A percentile compares a stretch with the other conserved stretches of the same genome.
Evolutionary conservation across 176 grass and related monocot species (phyloP).

Genomic region (Oryza brachyantha): DNA sequence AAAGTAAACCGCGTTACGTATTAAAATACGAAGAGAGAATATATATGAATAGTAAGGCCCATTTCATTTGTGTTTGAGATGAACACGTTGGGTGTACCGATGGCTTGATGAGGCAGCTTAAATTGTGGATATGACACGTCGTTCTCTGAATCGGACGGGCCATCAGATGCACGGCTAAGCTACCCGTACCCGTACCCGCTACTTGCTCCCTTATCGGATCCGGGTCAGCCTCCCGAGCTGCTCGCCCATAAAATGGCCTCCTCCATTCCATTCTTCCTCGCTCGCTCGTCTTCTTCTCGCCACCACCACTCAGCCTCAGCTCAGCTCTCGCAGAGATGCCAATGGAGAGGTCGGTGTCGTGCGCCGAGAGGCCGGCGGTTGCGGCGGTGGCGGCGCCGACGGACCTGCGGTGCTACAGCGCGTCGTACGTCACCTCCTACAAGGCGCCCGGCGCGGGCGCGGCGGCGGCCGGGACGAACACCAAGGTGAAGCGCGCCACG

Average conservation of each 20-base stretch:
- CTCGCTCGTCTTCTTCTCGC: too few relatives aligned
- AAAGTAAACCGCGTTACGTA: too few relatives aligned
- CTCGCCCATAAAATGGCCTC: background rate
- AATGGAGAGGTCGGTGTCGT: slow-evolving; percentile 59
- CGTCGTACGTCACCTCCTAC: slow-evolving; percentile 43
- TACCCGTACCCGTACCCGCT: background rate
- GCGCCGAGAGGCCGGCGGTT: slow-evolving; percentile 20
- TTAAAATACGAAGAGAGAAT: too few relatives aligned
- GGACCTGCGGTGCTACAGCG: slow-evolving; percentile 58
- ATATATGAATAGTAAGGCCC: too few relatives aligned
- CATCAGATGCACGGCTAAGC: background rate
- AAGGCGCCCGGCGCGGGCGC: background rate
- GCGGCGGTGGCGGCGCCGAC: background rate
- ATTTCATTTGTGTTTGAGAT: background rate
- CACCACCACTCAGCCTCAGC: background rate
- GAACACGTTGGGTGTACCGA: background rate
- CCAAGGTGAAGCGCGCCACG: slow-evolving; percentile 29
- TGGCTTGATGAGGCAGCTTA: background rate
- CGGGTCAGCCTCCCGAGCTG: background rate
- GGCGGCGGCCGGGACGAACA: background rate
- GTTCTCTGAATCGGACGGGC: background rate
- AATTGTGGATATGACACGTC: background rate
- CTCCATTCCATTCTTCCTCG: background rate
- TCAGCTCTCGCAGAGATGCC: slow-evolving; percentile 14
- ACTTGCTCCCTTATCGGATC: background rate